A percentile compares a stretch with the other conserved stretches of the same genome.
Conservation (phyloP, 176 grass and related monocot genomes). For the Dactylis glomerata region DNA sequence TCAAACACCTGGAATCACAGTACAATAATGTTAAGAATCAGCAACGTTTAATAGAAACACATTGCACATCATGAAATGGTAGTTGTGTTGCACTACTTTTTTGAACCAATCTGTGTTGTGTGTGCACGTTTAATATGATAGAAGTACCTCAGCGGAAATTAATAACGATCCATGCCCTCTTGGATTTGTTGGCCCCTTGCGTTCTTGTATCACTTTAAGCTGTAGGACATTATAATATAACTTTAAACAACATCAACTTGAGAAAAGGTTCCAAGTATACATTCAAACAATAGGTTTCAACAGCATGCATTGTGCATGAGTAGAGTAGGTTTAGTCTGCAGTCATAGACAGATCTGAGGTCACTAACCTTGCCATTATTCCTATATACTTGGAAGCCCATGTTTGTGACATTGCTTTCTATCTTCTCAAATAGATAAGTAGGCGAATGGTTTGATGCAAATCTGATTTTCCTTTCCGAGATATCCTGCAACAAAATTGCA, state of each 20-base stretch:
- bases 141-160: constrained; percentile 73
- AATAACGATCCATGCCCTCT: constrained; percentile 43
- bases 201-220: constrained; percentile 68
- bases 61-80: constrained; percentile 2
- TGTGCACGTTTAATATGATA: background rate
- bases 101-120: background rate
- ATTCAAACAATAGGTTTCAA: background rate
- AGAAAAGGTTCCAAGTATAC: background rate
- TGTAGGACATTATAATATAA: constrained; percentile 26
- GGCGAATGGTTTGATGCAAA: constrained; percentile 84
- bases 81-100: background rate
- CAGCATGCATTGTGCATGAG: background rate
- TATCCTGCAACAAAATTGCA: constrained; percentile 49
- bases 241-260: background rate
- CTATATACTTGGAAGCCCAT: constrained; percentile 81
- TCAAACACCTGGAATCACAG: constrained; percentile 66
- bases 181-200: constrained; percentile 43
- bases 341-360: background rate
- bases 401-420: constrained; percentile 58
- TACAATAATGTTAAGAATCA: constrained; percentile 19
- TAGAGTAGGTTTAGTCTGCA: background rate
- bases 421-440: constrained; percentile 78
- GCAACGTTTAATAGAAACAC: background rate
- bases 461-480: constrained; percentile 82
- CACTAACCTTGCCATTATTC: constrained; percentile 66